phyloP scores from a whole-genome alignment of 192 early-diverging fungal genomes.

The Linnemannia schmuckeri region DNA sequence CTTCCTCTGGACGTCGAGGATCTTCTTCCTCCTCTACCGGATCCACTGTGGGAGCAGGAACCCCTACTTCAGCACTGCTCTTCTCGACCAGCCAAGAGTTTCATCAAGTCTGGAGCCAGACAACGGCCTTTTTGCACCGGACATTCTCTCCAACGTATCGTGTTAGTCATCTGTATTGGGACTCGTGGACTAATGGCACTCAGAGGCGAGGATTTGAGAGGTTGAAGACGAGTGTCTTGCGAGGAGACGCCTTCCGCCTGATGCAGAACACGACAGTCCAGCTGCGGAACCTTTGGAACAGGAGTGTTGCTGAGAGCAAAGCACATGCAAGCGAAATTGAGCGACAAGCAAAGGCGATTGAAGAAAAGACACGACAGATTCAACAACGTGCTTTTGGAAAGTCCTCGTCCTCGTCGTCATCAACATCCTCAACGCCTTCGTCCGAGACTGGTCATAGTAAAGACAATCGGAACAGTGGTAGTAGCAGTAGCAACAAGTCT shows the following conservation, averaged over 20 bases:
- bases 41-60: conserved; percentile 17
- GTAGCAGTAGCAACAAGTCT: not conserved
- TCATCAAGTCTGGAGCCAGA: conserved; percentile 27
- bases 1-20: not conserved
- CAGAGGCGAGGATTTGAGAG: conserved; percentile 45
- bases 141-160: conserved; percentile 54
- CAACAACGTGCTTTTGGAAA: not conserved
- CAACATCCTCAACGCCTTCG: not conserved
- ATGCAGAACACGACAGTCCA: conserved; percentile 27
- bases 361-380: conserved; percentile 13
- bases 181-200: conserved; percentile 54
- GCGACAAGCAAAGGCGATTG: conserved; percentile 6
- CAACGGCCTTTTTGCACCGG: conserved; percentile 37
- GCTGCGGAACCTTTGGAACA: conserved; percentile 11
- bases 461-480: not conserved
- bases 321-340: conserved; percentile 18
- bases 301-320: conserved; percentile 19
- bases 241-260: conserved; percentile 34
- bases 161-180: conserved; percentile 28
- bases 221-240: conserved; percentile 28
- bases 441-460: not conserved
- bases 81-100: conserved; percentile 37
- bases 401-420: not conserved
- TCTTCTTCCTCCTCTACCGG: not conserved
- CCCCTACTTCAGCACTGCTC: conserved; percentile 19